Evolutionary conservation across 2,329 filamentous ascomycete species (phyloP), one percentile per base, ranked within the genome.

Genomic region (Aspergillus sp.): DNA sequence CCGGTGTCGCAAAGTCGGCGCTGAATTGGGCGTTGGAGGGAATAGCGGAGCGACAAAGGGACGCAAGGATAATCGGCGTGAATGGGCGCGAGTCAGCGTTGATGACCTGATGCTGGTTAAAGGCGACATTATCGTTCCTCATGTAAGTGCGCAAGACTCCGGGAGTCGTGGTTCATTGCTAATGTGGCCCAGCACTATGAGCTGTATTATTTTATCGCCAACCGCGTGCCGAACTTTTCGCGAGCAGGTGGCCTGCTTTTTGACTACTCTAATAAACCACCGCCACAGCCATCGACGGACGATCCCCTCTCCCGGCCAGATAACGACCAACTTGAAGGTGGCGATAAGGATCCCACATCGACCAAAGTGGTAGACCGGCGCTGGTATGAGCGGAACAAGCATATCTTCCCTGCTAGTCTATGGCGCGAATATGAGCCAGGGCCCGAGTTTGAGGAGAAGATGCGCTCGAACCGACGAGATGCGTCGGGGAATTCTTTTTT

Each of bases 381-480:
- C 54, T 99, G 94, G 94, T 99, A 96, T 70, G 91, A 96, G 76
- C 84, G 86, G 65, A 96, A 97, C 70, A 99, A 97, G 74, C 94
- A 99, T 72, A 97, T 99, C 52, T 99, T 93, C 69, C 94, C 94
- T 0, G 93, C 93, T 17, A 97, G 90, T 68, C 82, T 93, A 44
- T 99, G 94, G 94, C 90, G 92, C 63, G 89, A 95, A 57, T 99
- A 95, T 69, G 92, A 96, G 60, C 88, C 91, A 0, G 89, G 90
- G 55, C 89, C 88, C 71, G 89, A 96, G 64, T 95, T 77, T 58
- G 69, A 73, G 53, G 70, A 76, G 56, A 75, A 73, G 57, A 95
- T 74, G 82, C 84, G 65, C 81, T 89, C 70, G 60, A 82, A 92
- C 36, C 83, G 89, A 62, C 88, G 90, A 65, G 94, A 99, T 73